Conservation (phyloP, 768 basidiomycete species). For the Cystobasidium onofrii region DNA sequence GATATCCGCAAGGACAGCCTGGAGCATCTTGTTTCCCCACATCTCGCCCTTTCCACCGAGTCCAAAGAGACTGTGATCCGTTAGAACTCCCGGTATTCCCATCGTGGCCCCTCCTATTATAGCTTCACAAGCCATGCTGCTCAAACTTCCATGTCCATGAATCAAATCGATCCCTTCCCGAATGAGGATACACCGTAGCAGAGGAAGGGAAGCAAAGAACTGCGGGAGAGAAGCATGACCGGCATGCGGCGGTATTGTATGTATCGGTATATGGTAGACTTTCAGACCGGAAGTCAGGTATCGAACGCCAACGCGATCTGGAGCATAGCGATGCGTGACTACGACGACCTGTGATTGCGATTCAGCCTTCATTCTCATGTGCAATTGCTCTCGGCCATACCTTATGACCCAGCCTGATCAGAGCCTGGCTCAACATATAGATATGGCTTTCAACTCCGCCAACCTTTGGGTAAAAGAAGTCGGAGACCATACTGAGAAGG, state of each 20-base stretch:
- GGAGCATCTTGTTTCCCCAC: conserved; percentile 88
- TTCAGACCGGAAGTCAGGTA: conserved; percentile 81
- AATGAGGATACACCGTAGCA: conserved; percentile 76
- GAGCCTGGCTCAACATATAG: conserved; percentile 76
- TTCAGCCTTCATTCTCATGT: not conserved
- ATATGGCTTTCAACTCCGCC: conserved; percentile 97
- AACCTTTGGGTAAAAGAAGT: conserved; percentile 89
- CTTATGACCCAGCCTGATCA: conserved; percentile 76
- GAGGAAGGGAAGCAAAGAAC: conserved; percentile 84
- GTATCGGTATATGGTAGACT: conserved; percentile 85
- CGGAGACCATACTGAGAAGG: conserved; percentile 59
- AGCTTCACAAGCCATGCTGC: conserved; percentile 82
- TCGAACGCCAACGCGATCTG: conserved; percentile 76
- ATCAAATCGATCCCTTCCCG: conserved; percentile 78
- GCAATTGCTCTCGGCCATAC: conserved; percentile 47
- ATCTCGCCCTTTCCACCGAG: conserved; percentile 97
- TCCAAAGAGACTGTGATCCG: conserved; percentile 92
- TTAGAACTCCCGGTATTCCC: conserved; percentile 83
- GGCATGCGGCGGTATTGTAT: conserved; percentile 58
- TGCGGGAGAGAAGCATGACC: conserved; percentile 90
- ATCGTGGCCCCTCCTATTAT: conserved; percentile 80
- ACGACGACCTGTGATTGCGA: conserved; percentile 63
- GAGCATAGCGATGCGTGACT: conserved; percentile 83
- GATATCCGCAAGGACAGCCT: conserved; percentile 74
- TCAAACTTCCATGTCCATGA: conserved; percentile 85